Conservation (phyloP, 306 rosid genomes). For the Luffa aegyptiaca region DNA sequence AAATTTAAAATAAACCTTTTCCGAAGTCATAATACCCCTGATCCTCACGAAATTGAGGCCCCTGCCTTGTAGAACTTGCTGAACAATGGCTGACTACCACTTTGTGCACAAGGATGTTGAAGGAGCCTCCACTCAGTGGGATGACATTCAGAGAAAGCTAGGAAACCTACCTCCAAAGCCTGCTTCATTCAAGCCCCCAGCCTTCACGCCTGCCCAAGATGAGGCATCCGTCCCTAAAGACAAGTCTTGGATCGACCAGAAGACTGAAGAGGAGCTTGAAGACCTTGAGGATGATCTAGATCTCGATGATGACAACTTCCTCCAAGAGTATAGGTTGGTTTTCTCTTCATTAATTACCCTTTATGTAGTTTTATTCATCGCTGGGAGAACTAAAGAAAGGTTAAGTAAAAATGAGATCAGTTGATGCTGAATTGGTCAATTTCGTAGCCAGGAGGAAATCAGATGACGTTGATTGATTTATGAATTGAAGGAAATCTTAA, state of each 20-base stretch:
- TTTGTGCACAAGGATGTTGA: slow-evolving; percentile 80
- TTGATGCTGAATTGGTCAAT: not conserved
- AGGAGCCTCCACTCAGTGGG: slow-evolving; percentile 97
- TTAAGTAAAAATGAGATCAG: not conserved
- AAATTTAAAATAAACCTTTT: not conserved
- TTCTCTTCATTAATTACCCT: not conserved
- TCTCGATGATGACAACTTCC: slow-evolving; percentile 81
- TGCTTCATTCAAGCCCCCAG: slow-evolving; percentile 71
- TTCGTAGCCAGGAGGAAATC: not conserved
- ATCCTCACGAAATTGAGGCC: not conserved
- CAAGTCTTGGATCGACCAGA: slow-evolving; percentile 67
- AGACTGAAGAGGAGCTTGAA: slow-evolving; percentile 66
- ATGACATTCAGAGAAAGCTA: slow-evolving; percentile 70
- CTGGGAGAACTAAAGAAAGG: not conserved
- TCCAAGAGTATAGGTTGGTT: slow-evolving; percentile 63
- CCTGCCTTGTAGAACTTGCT: not conserved
- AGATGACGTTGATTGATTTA: not conserved
- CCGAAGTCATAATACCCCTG: not conserved
- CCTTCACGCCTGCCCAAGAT: slow-evolving; percentile 56
- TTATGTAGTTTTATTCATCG: not conserved
- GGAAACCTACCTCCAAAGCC: slow-evolving; percentile 76
- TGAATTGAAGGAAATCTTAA: not conserved
- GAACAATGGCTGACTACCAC: slow-evolving; percentile 71
- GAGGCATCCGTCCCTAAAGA: slow-evolving; percentile 54
- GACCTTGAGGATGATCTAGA: slow-evolving; percentile 71